phyloP scores from a whole-genome alignment of 2,329 filamentous ascomycete genomes.

The Phaeosphaeriaceae sp. region DNA sequence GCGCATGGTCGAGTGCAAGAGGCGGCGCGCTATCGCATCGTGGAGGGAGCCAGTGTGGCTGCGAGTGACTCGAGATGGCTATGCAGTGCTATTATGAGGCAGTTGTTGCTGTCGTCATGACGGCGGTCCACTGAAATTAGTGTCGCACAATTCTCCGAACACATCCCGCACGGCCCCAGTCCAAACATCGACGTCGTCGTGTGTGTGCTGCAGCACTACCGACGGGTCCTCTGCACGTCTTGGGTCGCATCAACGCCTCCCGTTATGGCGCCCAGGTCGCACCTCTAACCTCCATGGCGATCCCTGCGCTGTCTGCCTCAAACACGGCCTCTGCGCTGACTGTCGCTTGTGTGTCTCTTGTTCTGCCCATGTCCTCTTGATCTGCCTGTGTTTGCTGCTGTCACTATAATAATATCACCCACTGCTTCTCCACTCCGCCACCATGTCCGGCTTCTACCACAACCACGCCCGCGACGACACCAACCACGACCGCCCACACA shows the following conservation, averaged over 20 bases:
- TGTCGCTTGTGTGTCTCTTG: not conserved
- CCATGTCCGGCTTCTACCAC: slow-evolving; percentile 26
- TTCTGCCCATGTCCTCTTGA: slow-evolving; percentile 4
- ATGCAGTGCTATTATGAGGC: not conserved
- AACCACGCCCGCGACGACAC: slow-evolving; percentile 7
- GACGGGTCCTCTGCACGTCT: too few relatives aligned
- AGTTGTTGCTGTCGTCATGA: slow-evolving; percentile 9
- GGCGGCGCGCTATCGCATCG: slow-evolving; percentile 36
- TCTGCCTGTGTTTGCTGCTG: slow-evolving; percentile 5
- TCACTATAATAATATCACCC: not conserved
- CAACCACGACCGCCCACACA: not conserved
- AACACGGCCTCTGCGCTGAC: not conserved
- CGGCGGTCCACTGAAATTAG: not conserved
- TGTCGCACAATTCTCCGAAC: slow-evolving; percentile 1
- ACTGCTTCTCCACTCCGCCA: slow-evolving; percentile 11
- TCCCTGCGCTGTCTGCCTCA: slow-evolving; percentile 4
- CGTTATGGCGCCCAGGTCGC: not conserved
- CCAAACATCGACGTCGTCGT: not conserved
- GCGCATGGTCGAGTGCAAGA: slow-evolving; percentile 37
- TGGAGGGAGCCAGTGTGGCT: slow-evolving; percentile 4
- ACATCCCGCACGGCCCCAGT: not conserved
- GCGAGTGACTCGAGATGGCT: not conserved
- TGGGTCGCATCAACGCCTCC: not conserved
- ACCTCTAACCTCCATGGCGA: slow-evolving; percentile 3
- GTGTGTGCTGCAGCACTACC: not conserved